phyloP scores from a whole-genome alignment of 306 rosid species.

The Vigna angularis region DNA sequence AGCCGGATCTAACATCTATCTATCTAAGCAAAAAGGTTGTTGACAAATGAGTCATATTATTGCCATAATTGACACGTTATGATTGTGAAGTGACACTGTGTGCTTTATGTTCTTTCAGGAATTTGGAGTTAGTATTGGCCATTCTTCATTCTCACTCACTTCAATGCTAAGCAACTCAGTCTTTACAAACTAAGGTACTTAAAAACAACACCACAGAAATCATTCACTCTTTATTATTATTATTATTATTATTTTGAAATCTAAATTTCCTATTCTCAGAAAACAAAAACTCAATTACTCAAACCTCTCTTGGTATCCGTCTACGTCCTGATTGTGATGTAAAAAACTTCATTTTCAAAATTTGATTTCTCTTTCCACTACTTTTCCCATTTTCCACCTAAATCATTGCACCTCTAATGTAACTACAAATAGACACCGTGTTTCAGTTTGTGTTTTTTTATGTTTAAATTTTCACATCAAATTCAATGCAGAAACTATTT shows the following conservation, averaged over 20 bases:
- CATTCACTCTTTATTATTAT: too few relatives aligned
- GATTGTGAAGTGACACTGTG: not conserved
- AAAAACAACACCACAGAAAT: too few relatives aligned
- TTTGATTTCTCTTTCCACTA: not conserved
- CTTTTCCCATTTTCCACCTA: not conserved
- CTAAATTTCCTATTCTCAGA: too few relatives aligned
- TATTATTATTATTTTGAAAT: too few relatives aligned
- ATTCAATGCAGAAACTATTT: too few relatives aligned
- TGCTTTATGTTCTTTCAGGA: not conserved
- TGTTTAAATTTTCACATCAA: too few relatives aligned
- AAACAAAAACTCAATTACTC: not conserved
- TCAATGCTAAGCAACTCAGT: not conserved
- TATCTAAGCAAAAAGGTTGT: not conserved
- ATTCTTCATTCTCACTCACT: not conserved
- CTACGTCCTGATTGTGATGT: not conserved
- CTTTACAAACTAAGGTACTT: not conserved
- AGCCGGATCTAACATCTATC: not conserved
- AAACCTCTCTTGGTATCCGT: not conserved
- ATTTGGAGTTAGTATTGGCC: not conserved
- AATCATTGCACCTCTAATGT: not conserved
- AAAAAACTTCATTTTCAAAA: not conserved
- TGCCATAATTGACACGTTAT: not conserved
- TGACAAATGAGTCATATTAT: not conserved
- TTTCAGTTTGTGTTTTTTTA: too few relatives aligned
- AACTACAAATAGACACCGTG: not conserved